Evolutionary conservation across 345 rosid genomes (phyloP).

Genomic region (Corymbia maculata): DNA sequence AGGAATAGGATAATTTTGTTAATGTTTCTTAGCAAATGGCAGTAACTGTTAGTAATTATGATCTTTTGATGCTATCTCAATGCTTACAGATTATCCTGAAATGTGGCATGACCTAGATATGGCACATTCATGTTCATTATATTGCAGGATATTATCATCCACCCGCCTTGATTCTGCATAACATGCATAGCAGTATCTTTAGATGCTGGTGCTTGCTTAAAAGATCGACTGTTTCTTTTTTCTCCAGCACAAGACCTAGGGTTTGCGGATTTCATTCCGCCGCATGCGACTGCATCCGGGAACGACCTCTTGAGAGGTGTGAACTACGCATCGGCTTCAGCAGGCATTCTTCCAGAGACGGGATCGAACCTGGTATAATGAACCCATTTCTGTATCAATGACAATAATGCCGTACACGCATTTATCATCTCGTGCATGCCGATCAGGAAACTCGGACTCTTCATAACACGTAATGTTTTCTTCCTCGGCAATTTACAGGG

Average conservation of each 20-base stretch:
- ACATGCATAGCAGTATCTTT: not conserved
- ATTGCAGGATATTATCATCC: not conserved
- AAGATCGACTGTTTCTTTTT: not conserved
- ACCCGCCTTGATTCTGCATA: not conserved
- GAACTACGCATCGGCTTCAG: slow-evolving; percentile 38
- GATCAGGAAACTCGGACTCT: not conserved
- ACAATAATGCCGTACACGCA: not conserved
- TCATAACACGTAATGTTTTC: not conserved
- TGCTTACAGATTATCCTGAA: not conserved
- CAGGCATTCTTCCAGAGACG: slow-evolving; percentile 33
- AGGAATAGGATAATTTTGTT: not conserved
- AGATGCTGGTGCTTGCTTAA: not conserved
- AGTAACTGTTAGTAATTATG: not conserved
- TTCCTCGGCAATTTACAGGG: slow-evolving; percentile 23
- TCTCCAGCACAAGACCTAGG: slow-evolving; percentile 26
- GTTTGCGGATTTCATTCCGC: slow-evolving; percentile 13
- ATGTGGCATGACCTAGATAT: not conserved
- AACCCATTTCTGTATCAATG: not conserved
- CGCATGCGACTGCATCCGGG: slow-evolving; percentile 7
- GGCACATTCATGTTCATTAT: not conserved
- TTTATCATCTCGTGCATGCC: not conserved
- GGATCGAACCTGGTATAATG: slow-evolving; percentile 9
- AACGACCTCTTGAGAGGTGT: slow-evolving; percentile 13
- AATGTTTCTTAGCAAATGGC: not conserved
- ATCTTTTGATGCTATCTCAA: not conserved